Percentiles rank a stretch among this genome's conserved stretches.
Evolutionary conservation across 2,329 filamentous ascomycete species (phyloP).

Genomic region (Neopestalotiopsis rosae): DNA sequence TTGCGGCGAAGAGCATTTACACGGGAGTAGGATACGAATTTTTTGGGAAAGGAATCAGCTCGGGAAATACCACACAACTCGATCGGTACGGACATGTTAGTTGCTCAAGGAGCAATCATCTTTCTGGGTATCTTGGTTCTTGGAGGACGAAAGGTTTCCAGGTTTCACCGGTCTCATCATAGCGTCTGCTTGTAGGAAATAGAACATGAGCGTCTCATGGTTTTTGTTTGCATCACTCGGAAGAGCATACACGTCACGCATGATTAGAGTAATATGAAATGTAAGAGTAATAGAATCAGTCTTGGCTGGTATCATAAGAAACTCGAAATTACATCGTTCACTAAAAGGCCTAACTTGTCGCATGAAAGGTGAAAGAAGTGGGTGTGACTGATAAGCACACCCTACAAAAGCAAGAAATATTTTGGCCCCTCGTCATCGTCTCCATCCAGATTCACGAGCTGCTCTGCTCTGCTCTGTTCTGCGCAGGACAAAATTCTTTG

Average conservation of each 20-base stretch:
- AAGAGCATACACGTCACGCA: background rate
- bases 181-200: background rate
- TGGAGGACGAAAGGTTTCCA: background rate
- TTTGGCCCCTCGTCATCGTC: slow-evolving; percentile 28
- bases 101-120: background rate
- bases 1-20: slow-evolving; percentile 10
- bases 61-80: background rate
- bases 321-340: slow-evolving; percentile 43
- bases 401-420: slow-evolving; percentile 35
- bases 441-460: background rate
- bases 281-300: background rate
- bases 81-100: background rate
- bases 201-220: background rate
- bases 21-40: background rate
- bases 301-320: slow-evolving; percentile 55
- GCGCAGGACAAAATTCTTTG: no score
- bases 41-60: background rate
- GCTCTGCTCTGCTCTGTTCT: background rate
- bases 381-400: slow-evolving; percentile 33
- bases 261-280: background rate
- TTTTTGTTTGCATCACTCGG: background rate
- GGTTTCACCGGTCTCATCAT: background rate
- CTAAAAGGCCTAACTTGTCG: slow-evolving; percentile 37
- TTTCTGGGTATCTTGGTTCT: background rate
- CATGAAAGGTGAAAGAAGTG: slow-evolving; percentile 35